These are phyloP conservation scores for Globisporangium radiosum DNA, from an alignment of 352 stramenopile genomes.

Conservation along the genomic window DNA sequence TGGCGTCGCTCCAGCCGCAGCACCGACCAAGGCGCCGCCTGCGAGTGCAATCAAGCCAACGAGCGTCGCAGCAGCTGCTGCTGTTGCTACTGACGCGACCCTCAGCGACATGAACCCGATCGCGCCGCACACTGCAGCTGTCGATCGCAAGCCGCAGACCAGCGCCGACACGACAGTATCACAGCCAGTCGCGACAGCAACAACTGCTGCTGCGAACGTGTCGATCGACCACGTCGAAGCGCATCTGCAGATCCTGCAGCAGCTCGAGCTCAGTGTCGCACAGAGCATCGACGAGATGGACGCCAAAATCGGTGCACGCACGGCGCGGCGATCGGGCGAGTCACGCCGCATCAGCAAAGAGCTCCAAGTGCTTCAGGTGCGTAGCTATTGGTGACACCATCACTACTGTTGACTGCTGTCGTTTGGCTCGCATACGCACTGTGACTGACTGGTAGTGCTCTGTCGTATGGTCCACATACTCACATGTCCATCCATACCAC, in stretches of 20 bases:
- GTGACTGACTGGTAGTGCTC: slow-evolving; percentile 1
- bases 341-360: slow-evolving; percentile 27
- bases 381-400: too few species aligned
- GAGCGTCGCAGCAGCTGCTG: not conserved
- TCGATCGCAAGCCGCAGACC: not conserved
- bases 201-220: slow-evolving; percentile 22
- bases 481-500: too few species aligned
- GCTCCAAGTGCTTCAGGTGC: slow-evolving; percentile 30
- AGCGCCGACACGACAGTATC: not conserved
- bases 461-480: too few species aligned
- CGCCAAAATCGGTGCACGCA: slow-evolving; percentile 16
- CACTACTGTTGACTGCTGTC: too few species aligned
- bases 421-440: not conserved
- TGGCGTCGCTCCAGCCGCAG: not conserved
- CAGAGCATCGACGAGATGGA: slow-evolving; percentile 54
- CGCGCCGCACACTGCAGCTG: not conserved
- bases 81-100: not conserved
- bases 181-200: not conserved
- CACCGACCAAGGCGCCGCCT: not conserved
- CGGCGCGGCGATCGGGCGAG: slow-evolving; percentile 21
- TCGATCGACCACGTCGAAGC: slow-evolving; percentile 76
- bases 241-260: slow-evolving; percentile 67
- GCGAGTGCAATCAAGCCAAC: not conserved
- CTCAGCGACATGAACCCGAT: not conserved
- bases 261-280: slow-evolving; percentile 61